These are phyloP conservation scores for Pleurotus citrinopileatus DNA, from an alignment of 768 basidiomycete genomes.

Conservation along the genomic window DNA sequence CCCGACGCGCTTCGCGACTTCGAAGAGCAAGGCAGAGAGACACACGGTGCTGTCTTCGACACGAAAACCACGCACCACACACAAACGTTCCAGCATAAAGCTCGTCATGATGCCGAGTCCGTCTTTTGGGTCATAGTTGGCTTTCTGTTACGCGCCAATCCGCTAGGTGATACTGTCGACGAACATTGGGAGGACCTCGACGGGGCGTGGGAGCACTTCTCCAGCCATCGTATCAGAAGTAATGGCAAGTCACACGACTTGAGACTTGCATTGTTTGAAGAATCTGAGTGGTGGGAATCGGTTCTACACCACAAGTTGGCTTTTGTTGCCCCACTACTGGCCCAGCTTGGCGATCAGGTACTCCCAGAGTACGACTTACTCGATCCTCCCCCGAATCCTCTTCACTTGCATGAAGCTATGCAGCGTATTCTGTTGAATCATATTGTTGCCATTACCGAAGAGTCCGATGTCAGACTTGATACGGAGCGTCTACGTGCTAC, in stretches of 20 bases:
- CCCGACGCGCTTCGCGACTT: neutral
- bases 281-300: neutral
- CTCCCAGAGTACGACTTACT: neutral
- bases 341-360: neutral
- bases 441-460: no score
- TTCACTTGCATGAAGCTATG: slow-evolving; percentile 10
- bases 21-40: neutral
- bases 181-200: neutral
- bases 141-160: neutral
- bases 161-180: neutral
- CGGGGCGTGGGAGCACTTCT: neutral
- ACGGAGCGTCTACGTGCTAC: no score
- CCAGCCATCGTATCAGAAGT: neutral
- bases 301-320: slow-evolving; percentile 4
- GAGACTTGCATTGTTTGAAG: neutral
- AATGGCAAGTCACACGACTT: neutral
- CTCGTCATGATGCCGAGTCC: slow-evolving; percentile 9
- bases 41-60: neutral
- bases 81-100: neutral
- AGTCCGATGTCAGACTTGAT: no score
- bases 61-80: neutral
- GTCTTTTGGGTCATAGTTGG: slow-evolving; percentile 2
- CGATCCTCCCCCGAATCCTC: neutral
- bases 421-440: neutral
- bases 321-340: neutral